Evolutionary conservation across 306 rosid genomes (phyloP).

Genomic region (Inga laurina): DNA sequence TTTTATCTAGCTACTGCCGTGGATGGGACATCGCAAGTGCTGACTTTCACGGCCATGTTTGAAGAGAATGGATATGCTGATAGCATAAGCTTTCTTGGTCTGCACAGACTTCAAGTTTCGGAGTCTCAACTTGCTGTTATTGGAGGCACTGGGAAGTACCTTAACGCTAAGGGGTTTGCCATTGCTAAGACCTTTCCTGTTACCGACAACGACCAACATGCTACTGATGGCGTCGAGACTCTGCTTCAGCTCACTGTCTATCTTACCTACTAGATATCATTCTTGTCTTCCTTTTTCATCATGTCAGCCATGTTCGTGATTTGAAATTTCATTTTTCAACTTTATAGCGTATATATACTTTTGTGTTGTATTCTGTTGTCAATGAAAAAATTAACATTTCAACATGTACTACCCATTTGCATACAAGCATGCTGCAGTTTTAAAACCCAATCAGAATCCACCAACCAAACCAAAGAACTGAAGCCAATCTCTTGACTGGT

Average conservation of each 20-base stretch:
- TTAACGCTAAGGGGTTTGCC: conserved; percentile 51
- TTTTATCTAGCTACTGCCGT: conserved; percentile 69
- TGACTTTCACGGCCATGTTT: conserved; percentile 79
- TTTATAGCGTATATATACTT: neutral
- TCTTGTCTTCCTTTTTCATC: neutral
- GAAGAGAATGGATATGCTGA: conserved; percentile 65
- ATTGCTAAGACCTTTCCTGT: conserved; percentile 46
- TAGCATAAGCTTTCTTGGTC: conserved; percentile 77
- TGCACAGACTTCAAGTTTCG: conserved; percentile 58
- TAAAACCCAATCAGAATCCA: too few relatives aligned
- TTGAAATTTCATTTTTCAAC: neutral
- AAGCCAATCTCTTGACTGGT: too few relatives aligned
- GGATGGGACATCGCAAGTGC: conserved; percentile 74
- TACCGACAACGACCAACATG: conserved; percentile 38
- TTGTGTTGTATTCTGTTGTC: neutral
- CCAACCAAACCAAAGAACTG: too few relatives aligned
- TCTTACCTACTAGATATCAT: conserved; percentile 34
- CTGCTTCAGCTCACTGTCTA: conserved; percentile 41
- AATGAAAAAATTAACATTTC: neutral
- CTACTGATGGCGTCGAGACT: conserved; percentile 49
- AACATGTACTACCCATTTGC: neutral
- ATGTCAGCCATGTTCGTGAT: neutral
- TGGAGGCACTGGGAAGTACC: conserved; percentile 76
- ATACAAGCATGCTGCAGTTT: neutral
- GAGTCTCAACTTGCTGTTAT: conserved; percentile 81